Evolutionary conservation across 2,329 filamentous ascomycete genomes (phyloP).

Genomic region (Purpureocillium lavendulum): DNA sequence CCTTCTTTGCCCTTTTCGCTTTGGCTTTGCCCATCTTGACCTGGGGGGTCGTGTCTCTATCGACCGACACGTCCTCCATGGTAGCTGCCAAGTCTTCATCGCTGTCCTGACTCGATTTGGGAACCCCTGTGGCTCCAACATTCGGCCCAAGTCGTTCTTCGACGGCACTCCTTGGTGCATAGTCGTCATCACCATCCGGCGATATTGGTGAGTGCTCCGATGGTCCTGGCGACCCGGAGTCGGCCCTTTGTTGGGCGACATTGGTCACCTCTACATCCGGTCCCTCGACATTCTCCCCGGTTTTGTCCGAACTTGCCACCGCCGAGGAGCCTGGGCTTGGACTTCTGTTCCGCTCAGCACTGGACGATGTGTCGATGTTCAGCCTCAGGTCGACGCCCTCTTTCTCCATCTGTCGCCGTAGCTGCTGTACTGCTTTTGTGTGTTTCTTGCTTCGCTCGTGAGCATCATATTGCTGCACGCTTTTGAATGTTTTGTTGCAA

Average conservation of each 20-base stretch:
- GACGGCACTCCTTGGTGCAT: constrained; percentile 36
- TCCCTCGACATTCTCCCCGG: too few relatives aligned
- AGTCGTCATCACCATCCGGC: constrained; percentile 11
- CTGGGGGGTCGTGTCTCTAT: constrained; percentile 9
- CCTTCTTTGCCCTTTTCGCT: constrained; percentile 40
- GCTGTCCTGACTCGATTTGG: not conserved
- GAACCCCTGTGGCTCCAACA: not conserved
- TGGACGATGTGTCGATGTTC: constrained; percentile 10
- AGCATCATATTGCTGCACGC: constrained; percentile 81
- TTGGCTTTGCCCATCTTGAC: constrained; percentile 44
- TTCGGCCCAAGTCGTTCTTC: constrained; percentile 26
- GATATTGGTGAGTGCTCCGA: not conserved
- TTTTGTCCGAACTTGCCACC: too few relatives aligned
- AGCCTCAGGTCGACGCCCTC: constrained; percentile 60
- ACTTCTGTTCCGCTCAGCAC: not conserved
- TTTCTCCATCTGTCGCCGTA: constrained; percentile 74
- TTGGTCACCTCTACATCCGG: too few relatives aligned
- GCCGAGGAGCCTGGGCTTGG: too few relatives aligned
- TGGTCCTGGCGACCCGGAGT: too few relatives aligned
- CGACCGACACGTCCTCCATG: constrained; percentile 16
- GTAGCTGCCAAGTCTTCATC: constrained; percentile 8
- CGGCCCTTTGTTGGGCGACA: too few relatives aligned
- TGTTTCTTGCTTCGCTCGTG: constrained; percentile 98
- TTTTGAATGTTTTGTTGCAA: constrained; percentile 78
- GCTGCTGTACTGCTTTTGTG: constrained; percentile 70